Conservation (phyloP, 2,329 filamentous ascomycete species). For the Geosmithia putterillii region DNA sequence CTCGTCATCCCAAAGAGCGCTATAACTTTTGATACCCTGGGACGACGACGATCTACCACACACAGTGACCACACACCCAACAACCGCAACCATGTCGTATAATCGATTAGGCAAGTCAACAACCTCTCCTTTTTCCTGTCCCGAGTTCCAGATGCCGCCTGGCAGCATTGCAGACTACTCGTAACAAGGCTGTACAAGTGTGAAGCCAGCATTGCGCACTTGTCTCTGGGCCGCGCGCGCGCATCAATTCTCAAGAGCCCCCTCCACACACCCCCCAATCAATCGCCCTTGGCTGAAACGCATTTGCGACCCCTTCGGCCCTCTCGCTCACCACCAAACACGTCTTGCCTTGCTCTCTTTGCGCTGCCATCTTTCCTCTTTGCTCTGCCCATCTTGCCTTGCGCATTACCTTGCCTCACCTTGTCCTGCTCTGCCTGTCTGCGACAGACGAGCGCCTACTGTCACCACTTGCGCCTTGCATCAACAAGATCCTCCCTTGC, state of each 20-base stretch:
- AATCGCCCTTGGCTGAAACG: conserved; percentile 1
- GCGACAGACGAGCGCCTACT: background rate
- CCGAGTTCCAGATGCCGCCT: too few species aligned
- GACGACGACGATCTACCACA: background rate
- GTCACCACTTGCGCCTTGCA: background rate
- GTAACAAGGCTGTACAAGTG: conserved; percentile 3
- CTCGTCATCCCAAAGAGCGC: background rate
- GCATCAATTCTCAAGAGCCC: conserved; percentile 2
- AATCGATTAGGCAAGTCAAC: conserved; percentile 55
- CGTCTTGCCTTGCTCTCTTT: background rate
- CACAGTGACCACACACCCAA: background rate
- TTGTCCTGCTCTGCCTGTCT: background rate
- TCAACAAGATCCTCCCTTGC: background rate
- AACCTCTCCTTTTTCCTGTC: background rate
- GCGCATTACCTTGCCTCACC: background rate
- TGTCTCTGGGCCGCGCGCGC: background rate
- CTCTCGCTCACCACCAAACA: background rate
- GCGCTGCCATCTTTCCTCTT: background rate
- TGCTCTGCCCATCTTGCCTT: too few species aligned
- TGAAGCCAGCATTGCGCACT: background rate
- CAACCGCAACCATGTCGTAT: conserved; percentile 46
- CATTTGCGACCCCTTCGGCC: background rate
- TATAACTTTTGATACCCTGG: background rate
- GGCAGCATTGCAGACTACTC: too few species aligned
- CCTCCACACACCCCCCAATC: conserved; percentile 2